Conservation (phyloP, 1,139 yeast genomes). For the Kodamaea plutei region DNA sequence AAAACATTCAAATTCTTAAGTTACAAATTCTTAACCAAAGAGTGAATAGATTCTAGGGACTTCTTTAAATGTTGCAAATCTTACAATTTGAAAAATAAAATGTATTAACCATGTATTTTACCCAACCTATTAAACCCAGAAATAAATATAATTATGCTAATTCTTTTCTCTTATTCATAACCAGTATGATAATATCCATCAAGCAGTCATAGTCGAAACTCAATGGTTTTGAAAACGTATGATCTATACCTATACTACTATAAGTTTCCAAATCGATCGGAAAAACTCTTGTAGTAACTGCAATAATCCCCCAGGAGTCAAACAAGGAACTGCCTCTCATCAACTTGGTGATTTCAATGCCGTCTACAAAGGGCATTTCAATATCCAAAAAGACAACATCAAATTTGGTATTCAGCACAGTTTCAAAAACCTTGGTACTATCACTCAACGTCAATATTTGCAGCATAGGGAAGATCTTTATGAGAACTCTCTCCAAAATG, state of each 20-base stretch:
- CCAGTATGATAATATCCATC: not conserved
- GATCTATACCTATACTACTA: conserved; percentile 35
- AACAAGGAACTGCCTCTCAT: conserved; percentile 19
- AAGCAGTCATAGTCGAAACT: conserved; percentile 15
- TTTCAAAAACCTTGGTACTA: conserved; percentile 26
- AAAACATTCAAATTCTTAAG: no score
- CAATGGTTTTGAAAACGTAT: conserved; percentile 41
- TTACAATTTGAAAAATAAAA: no score
- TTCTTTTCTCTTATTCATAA: not conserved
- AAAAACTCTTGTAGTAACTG: conserved; percentile 38
- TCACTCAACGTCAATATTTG: conserved; percentile 27
- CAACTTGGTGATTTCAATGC: conserved; percentile 34
- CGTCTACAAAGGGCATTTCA: conserved; percentile 45
- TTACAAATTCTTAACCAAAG: no score
- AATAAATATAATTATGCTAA: no score
- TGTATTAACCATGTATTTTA: no score
- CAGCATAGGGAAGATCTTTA: conserved; percentile 35
- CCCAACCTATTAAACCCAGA: no score
- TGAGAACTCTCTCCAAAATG: conserved; percentile 31
- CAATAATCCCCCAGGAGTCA: conserved; percentile 31
- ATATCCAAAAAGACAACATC: conserved; percentile 42
- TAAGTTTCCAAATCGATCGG: conserved; percentile 28
- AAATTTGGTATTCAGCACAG: conserved; percentile 19
- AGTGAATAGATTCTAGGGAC: no score
- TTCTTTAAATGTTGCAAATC: no score